Evolutionary conservation across 2,329 filamentous ascomycete species (phyloP), one percentile per base, ranked within the genome.

Genomic region (Zasmidium angulare): DNA sequence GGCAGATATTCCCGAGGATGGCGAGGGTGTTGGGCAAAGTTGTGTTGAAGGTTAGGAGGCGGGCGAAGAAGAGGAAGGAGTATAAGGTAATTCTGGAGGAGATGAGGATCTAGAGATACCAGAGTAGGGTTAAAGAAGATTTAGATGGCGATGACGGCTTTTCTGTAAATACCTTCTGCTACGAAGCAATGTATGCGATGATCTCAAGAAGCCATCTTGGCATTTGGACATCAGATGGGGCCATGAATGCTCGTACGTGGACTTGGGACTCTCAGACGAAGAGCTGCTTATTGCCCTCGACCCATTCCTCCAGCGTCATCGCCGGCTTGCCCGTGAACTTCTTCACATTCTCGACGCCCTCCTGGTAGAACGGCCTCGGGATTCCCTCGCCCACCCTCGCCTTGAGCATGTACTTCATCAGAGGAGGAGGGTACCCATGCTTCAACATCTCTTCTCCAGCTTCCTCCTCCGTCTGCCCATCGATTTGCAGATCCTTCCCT

Each of bases 51-150:
- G 56, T 91, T 50, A 77, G 72, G 76, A 73, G 83, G 52, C 81
- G 80, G 71, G 50, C 43, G 23, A 77, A 79, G 47, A 86, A 89
- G 76, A 84, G 92, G 64, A 96, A 96, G 76, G 81, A 87, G 77
- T 97, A 97, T 73, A 98, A 98, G 78, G 68, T 91, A 20, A 87
- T 97, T 26, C 72, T 82, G 52, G 89, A 95, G 71, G 79, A 84
- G 57, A 89, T 76, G 74, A 62, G 64, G 49, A 63, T 66, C 19
- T 66, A 48, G 59, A 53, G 53, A n/a, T 23, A n/a, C n/a, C n/a
- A n/a, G n/a, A n/a, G n/a, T n/a, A n/a, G n/a, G n/a, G n/a, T n/a
- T n/a, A n/a, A n/a, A n/a, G n/a, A n/a, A n/a, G n/a, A n/a, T n/a
- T n/a, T n/a, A n/a, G n/a, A n/a, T n/a, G n/a, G n/a, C n/a, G 46